Conservation (phyloP, 306 rosid genomes). For the Acmispon strigosus region DNA sequence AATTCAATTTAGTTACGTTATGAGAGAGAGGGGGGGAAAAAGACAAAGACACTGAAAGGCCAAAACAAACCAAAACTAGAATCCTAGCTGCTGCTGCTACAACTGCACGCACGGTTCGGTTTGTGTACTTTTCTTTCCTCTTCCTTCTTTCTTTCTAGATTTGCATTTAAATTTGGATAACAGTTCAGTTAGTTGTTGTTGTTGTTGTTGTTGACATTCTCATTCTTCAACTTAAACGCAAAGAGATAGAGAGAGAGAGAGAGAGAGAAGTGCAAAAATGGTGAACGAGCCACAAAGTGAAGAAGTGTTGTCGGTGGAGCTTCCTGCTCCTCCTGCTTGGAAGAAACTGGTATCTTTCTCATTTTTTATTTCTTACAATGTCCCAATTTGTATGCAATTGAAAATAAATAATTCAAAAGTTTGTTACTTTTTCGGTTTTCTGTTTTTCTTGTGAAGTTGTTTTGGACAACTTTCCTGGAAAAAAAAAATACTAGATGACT, state of each 20-base stretch:
- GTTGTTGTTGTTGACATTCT: neutral
- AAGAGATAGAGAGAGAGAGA: neutral
- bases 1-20: neutral
- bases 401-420: too few species aligned
- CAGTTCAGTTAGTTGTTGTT: too few species aligned
- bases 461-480: neutral
- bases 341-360: conserved; percentile 63
- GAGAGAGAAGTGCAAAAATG: neutral
- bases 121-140: neutral
- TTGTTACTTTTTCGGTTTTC: too few species aligned
- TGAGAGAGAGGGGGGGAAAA: neutral
- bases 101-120: conserved; percentile 1
- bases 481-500: too few species aligned
- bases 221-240: neutral
- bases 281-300: conserved; percentile 29
- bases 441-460: neutral
- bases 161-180: too few species aligned
- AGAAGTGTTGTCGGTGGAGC: conserved; percentile 67
- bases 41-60: neutral
- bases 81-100: too few species aligned
- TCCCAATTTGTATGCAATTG: neutral
- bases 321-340: conserved; percentile 90
- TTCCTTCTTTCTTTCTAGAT: too few species aligned
- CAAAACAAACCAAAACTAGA: too few species aligned
- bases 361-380: neutral